Base-by-base conservation (phyloP, 140 eudicot species). In the Oenanthe javanica region DNA sequence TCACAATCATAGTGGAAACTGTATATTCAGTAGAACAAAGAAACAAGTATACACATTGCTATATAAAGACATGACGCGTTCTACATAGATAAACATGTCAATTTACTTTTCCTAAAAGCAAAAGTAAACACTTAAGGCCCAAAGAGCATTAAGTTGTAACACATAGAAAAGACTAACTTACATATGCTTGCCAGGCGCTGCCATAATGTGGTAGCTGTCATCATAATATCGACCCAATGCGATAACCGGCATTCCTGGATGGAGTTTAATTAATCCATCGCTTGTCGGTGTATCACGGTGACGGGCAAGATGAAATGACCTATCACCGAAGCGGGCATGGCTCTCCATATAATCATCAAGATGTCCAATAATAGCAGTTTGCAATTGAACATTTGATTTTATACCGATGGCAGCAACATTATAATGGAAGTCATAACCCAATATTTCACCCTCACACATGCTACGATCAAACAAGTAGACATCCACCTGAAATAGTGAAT, bases 391-490 rank as follows among this genome's bases (percentile, higher is more conserved):
- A 25, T 23, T 5, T n/a, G 72, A 66, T 9, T 27, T 66, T 43
- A 66, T 66, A 66, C 45, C 45, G 45, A 66, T 66, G 72, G 45
- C 72, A 66, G 72, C 72, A 66, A 66, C 72, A 66, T 66, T 66
- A 27, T 27, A 2, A 10, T 66, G 72, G 18, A 66, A 66, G 72
- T 66, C 72, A 27, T 66, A 66, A 27, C 72, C 72, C 72, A 66
- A 66, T 66, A 66, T 66, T 27, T 66, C 72, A 66, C 72, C 72
- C 42, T 66, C 72, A 9, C 72, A 66, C 72, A 66, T 2, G 2
- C 72, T 66, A 11, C 45, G 45, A 66, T 27, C 42, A 66, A 66
- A 27, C 42, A 66, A 66, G 45, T 66, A 66, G 72, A 66, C 72
- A 66, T 66, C 5, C 42, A 66, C 72, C 72, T 66, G 72, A 66